A percentile compares a stretch with the other conserved stretches of the same genome.
These are phyloP conservation scores for Paecilomyces fulvus DNA, from an alignment of 2,329 filamentous ascomycete species.

Conservation along the genomic window DNA sequence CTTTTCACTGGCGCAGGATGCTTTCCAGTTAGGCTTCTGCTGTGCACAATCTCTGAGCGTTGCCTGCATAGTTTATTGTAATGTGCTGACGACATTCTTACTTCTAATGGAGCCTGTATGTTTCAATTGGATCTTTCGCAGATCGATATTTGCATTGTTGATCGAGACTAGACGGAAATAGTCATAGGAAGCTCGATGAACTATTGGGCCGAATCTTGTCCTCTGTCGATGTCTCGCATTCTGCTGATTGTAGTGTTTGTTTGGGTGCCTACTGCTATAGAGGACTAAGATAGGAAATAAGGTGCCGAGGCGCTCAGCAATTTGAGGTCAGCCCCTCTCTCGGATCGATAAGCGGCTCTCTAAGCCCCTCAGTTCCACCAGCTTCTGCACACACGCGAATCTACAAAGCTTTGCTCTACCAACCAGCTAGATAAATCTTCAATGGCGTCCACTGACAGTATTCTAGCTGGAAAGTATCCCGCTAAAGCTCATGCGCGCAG, in stretches of 20 bases:
- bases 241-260: neutral
- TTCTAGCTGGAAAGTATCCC: slow-evolving; percentile 57
- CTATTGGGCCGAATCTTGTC: neutral
- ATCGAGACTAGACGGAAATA: no score
- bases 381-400: neutral
- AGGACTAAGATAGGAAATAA: neutral
- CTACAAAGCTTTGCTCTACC: neutral
- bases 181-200: no score
- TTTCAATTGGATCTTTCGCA: no score
- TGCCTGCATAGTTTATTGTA: neutral
- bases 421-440: neutral
- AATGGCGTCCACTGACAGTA: slow-evolving; percentile 27
- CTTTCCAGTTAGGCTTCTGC: neutral
- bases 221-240: neutral
- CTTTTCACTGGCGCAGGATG: neutral
- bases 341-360: neutral
- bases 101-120: neutral
- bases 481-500: slow-evolving; percentile 78
- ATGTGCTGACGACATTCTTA: neutral
- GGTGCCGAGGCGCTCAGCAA: neutral
- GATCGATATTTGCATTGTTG: no score
- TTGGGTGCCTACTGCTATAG: neutral
- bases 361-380: neutral
- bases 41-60: neutral
- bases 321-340: neutral